Evolutionary conservation across 2,329 filamentous ascomycete species (phyloP), one percentile per base, ranked within the genome.

Genomic region (Penicillium occitanis): DNA sequence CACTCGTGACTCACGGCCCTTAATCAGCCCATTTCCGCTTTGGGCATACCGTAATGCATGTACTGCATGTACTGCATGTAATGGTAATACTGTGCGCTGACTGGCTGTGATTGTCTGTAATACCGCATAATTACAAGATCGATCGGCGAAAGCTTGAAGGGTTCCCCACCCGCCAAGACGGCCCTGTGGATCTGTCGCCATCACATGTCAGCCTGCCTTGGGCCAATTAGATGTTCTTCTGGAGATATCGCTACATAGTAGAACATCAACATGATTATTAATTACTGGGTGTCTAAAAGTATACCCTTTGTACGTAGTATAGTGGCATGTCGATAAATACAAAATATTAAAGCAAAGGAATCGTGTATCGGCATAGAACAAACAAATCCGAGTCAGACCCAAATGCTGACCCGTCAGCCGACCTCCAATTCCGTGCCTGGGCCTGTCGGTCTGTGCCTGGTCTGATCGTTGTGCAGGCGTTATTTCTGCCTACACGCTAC

Each of bases 101-200:
- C 10, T 55, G 51, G 51, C 6, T 53, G 48, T 8, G 0, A 13
- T 1, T 6, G 14, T 30, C 11, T 10, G 25, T 10, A 53, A 53
- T 53, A 53, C 50, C 28, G 50, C n/a, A 35, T n/a, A 19, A 19
- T 55, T 55, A 55, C 51, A 22, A 57, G 53, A 57, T 57, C 53
- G 53, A 57, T 57, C 53, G 53, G 14, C 53, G 53, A 57, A 55
- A 57, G 53, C 53, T 57, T 57, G 53, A 40, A 57, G 33, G 33
- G 1, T 51, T 14, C 53, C 33, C 53, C 53, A 57, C 53, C 53
- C 33, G 53, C 53, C 53, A 37, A 57, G 53, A 57, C 53, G 53
- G 53, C 53, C 53, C 33, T 57, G 53, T 37, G 53, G 53, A 40
- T 37, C 53, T 22, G n/a, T 57, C n/a, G 11, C n/a, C 3, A 33